Base-by-base conservation (phyloP, 495 filamentous ascomycete species). In the Collariella sp. region DNA sequence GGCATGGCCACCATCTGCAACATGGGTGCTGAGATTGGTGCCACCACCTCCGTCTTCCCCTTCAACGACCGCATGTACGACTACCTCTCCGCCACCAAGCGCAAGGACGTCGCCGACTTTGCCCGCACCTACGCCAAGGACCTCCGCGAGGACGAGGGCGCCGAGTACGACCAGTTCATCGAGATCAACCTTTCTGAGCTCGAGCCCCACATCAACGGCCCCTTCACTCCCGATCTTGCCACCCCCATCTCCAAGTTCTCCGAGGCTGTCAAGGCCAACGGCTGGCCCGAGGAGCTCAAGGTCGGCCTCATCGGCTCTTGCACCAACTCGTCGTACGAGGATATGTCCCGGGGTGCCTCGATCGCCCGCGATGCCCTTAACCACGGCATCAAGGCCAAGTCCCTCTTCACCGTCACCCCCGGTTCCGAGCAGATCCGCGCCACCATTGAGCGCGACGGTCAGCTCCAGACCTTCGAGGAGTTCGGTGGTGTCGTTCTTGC, bases 271-370 rank as follows among this genome's bases (percentile, higher is more conserved):
- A 86, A 91, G 79, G 76, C 80, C 61, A 96, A 98, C 75, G 84
- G 85, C 72, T 98, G 93, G 93, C 93, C 93, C 38, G 85, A 95
- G 71, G 91, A 97, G 71, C 76, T 98, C 62, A 96, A 96, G 80
- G 94, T 95, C 62, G 94, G 94, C 67, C 72, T 91, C 45, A 91
- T 99, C 65, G 93, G 93, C 52, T 97, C 93, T 67, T 99, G 93
- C 87, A 99, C 93, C 62, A 99, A 99, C 82, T 95, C 89, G 40
- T 96, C 91, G 24, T 99, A 99, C 72, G 94, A 99, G 78, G 93
- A 99, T 67, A 97, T 99, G 93, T 87, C 84, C 62, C 89, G 94
- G 59, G 87, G 83, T 65, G 93, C 93, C 50, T 89, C 90, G 33
- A 97, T 99, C 70, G 94, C 91, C 46, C 88, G 84, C 54, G 89